Conservation (phyloP, 495 filamentous ascomycete genomes). For the Lepraria neglecta region DNA sequence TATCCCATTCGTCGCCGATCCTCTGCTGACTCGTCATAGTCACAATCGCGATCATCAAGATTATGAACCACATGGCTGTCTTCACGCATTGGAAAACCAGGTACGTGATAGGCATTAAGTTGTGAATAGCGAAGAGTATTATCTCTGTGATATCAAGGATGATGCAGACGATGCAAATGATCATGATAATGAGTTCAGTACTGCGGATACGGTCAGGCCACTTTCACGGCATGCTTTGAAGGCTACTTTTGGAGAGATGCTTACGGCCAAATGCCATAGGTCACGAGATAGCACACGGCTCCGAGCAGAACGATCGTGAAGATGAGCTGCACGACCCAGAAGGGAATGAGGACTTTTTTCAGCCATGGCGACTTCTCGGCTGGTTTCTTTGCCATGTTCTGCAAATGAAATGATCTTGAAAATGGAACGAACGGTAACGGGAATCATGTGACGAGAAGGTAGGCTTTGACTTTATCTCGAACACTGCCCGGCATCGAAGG, state of each 20-base stretch:
- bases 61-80: constrained; percentile 26
- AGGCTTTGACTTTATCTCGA: not conserved
- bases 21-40: not conserved
- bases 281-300: not conserved
- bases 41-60: constrained; percentile 28
- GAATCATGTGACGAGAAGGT: not conserved
- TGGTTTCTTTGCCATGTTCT: not conserved
- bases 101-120: constrained; percentile 29
- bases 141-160: constrained; percentile 32
- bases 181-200: constrained; percentile 21
- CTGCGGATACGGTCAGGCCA: not conserved
- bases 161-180: constrained; percentile 22
- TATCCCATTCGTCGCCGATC: not conserved
- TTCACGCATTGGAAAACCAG: constrained; percentile 33
- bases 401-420: not conserved
- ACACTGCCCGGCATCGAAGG: too few species aligned
- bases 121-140: constrained; percentile 28
- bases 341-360: constrained; percentile 34
- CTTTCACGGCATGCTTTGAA: not conserved
- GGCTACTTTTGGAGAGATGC: not conserved
- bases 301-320: constrained; percentile 23
- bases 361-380: constrained; percentile 29
- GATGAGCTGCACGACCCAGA: constrained; percentile 32
- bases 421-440: not conserved
- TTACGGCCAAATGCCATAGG: not conserved